Percentiles rank a stretch among this genome's conserved stretches.
These are phyloP conservation scores for Sesbania bispinosa DNA, from an alignment of 306 rosid species.

Conservation along the genomic window DNA sequence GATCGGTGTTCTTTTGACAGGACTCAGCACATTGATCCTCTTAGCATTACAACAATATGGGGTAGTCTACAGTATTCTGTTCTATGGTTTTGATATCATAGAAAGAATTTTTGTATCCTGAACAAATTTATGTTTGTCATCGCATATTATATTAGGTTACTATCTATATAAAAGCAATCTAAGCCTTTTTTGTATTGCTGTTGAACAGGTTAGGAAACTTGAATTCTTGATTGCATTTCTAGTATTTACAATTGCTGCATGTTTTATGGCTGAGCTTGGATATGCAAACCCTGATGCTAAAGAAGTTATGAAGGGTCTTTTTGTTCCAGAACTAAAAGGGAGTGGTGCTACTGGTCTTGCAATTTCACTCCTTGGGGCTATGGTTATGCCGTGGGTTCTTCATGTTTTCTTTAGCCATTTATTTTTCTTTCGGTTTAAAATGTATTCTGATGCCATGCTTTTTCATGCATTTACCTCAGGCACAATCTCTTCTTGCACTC, in stretches of 20 bases:
- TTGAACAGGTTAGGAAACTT: conserved; percentile 84
- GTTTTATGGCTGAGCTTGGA: conserved; percentile 88
- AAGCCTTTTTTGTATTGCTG: conserved; percentile 6
- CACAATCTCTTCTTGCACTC: conserved; percentile 99
- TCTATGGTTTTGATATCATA: not conserved
- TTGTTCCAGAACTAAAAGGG: conserved; percentile 86
- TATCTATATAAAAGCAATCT: not conserved
- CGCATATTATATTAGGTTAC: conserved; percentile 6
- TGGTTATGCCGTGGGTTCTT: conserved; percentile 98
- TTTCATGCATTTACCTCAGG: conserved; percentile 46
- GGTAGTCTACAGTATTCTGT: conserved; percentile 48
- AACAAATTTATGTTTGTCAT: not conserved
- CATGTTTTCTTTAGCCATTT: conserved; percentile 6
- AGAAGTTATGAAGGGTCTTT: conserved; percentile 75
- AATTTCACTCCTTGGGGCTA: conserved; percentile 96
- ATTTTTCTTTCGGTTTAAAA: not conserved
- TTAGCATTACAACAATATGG: conserved; percentile 89
- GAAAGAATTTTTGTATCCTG: not conserved
- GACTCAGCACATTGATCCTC: conserved; percentile 54
- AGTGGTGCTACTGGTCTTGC: conserved; percentile 95
- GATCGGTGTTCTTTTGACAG: conserved; percentile 52
- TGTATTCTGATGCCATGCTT: not conserved
- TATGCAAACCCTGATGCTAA: conserved; percentile 74
- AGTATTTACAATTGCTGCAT: conserved; percentile 82
- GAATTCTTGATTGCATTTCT: conserved; percentile 90